Conservation (phyloP, 108 stramenopile species). For the Aurantiochytrium sp. region DNA sequence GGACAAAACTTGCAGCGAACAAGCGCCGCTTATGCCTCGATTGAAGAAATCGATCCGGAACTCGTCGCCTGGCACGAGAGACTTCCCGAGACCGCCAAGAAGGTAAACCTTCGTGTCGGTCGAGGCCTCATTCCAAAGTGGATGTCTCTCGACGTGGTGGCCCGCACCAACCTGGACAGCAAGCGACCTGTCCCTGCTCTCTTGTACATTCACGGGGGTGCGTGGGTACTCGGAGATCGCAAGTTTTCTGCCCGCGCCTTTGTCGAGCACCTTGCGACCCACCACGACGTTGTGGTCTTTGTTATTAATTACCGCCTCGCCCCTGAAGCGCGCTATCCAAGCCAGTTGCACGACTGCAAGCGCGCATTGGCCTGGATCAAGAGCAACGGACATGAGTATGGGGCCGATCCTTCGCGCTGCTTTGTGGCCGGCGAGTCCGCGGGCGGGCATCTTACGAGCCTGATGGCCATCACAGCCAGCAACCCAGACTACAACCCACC, state of each 20-base stretch:
- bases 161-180: not conserved
- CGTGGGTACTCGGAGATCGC: not conserved
- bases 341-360: conserved; percentile 16
- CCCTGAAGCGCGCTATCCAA: not conserved
- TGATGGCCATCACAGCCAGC: conserved; percentile 17
- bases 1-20: not conserved
- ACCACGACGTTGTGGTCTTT: not conserved
- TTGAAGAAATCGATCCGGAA: not conserved
- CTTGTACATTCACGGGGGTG: conserved; percentile 10
- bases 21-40: not conserved
- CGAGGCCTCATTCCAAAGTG: not conserved
- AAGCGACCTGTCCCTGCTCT: too few relatives aligned
- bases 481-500: not conserved
- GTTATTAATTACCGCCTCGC: not conserved
- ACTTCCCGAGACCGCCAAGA: not conserved
- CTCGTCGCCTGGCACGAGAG: not conserved
- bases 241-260: not conserved
- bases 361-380: conserved; percentile 22
- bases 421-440: conserved; percentile 11
- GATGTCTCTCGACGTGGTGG: not conserved
- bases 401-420: not conserved
- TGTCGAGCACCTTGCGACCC: not conserved
- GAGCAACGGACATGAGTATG: not conserved
- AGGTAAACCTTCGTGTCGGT: not conserved
- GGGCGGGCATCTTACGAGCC: conserved; percentile 11